phyloP scores from a whole-genome alignment of 2,329 filamentous ascomycete species.

The Claviceps spartinae region DNA sequence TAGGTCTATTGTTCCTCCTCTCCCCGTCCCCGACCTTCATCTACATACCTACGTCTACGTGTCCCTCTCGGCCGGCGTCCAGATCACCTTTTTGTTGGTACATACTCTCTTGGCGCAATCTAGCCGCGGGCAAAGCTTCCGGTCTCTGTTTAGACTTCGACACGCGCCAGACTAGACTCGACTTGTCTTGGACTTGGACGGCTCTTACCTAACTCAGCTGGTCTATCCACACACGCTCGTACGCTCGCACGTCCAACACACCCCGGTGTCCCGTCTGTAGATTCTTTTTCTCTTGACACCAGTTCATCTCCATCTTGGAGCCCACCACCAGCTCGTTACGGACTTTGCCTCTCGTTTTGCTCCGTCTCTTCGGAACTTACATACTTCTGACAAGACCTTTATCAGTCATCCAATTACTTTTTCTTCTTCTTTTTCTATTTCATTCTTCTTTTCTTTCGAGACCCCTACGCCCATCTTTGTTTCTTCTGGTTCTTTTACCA shows the following conservation, averaged over 20 bases:
- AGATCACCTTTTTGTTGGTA: background rate
- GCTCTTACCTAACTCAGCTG: background rate
- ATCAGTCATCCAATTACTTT: background rate
- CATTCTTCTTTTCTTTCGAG: background rate
- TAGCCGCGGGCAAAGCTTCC: background rate
- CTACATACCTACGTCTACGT: background rate
- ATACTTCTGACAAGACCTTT: background rate
- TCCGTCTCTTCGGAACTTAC: background rate
- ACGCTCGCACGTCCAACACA: background rate
- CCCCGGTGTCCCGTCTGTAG: background rate
- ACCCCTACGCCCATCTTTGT: background rate
- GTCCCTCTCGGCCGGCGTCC: background rate
- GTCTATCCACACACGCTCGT: background rate
- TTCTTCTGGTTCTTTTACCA: background rate
- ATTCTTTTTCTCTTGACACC: background rate
- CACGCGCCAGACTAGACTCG: slow-evolving; percentile 3
- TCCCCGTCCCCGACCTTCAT: no score
- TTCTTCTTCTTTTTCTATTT: background rate
- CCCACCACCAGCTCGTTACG: background rate
- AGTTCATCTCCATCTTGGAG: background rate
- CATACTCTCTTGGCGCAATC: background rate
- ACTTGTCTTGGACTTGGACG: background rate
- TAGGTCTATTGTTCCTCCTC: background rate
- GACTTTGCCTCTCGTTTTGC: background rate
- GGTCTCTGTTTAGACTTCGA: slow-evolving; percentile 4